Evolutionary conservation across 2,329 filamentous ascomycete species (phyloP).

Genomic region (Colletotrichum higginsianum): DNA sequence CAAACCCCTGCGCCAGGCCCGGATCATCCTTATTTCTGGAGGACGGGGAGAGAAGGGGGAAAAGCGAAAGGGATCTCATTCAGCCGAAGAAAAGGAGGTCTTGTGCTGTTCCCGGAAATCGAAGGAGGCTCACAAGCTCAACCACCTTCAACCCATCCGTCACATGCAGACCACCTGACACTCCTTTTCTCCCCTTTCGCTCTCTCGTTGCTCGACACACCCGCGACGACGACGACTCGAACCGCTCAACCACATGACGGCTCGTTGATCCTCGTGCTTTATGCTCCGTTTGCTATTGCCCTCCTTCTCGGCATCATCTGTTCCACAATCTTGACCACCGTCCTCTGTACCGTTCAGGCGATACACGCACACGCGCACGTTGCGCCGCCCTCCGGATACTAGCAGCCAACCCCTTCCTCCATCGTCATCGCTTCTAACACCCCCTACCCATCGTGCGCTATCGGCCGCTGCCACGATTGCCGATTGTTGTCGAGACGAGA

Average conservation of each 20-base stretch:
- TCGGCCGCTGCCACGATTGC: slow-evolving; percentile 13
- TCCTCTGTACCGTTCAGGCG: slow-evolving; percentile 20
- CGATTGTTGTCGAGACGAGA: slow-evolving; percentile 5
- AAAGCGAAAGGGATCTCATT: background rate
- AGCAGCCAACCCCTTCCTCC: slow-evolving; percentile 18
- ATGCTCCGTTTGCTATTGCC: slow-evolving; percentile 1
- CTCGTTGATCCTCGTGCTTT: slow-evolving; percentile 23
- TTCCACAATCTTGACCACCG: slow-evolving; percentile 18
- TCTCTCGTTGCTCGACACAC: background rate
- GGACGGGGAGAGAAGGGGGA: slow-evolving; percentile 11
- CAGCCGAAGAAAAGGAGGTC: slow-evolving; percentile 33
- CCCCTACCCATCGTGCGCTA: background rate
- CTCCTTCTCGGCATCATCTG: slow-evolving; percentile 23
- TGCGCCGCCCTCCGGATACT: slow-evolving; percentile 14
- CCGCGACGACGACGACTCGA: slow-evolving; percentile 5
- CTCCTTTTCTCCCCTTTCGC: slow-evolving; percentile 7
- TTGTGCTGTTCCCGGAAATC: slow-evolving; percentile 23
- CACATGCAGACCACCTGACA: slow-evolving; percentile 34
- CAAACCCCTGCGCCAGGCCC: slow-evolving; percentile 33
- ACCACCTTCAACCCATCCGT: slow-evolving; percentile 21
- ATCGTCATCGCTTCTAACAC: slow-evolving; percentile 30
- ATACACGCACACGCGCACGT: background rate
- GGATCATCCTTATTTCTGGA: slow-evolving; percentile 41
- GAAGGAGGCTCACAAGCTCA: slow-evolving; percentile 22
- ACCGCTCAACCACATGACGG: slow-evolving; percentile 32